Evolutionary conservation across 441 rosid species (phyloP), one percentile per base, ranked within the genome.

Genomic region (Croton laevigatus): DNA sequence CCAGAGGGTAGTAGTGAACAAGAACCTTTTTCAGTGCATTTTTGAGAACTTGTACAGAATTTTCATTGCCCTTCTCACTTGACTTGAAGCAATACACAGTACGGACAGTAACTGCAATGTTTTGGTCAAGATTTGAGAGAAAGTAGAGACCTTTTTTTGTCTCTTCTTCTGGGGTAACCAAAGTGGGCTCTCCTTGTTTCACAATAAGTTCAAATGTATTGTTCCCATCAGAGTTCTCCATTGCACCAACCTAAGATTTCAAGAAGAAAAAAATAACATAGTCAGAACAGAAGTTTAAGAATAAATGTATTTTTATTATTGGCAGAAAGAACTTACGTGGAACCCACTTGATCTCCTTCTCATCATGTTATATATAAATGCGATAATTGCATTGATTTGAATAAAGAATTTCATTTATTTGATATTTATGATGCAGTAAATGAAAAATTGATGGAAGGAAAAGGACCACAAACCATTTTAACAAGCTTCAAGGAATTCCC

Each of bases 111-210:
- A 88, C 90, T 0, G 94, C 92, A 13, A 88, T 84, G 86, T 91
- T 89, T 55, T 91, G 96, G 68, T 91, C 96, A 65, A 89, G 91
- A 81, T 91, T 91, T 1, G 97, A 91, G 58, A 91, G 88, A 82
- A 86, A 89, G 76, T 85, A 89, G 3, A 85, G 80, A 66, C 97
- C 97, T 76, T 85, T 88, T 68, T 66, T 79, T 48, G 95, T 89
- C n/a, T 89, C 91, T 46, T 78, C 85, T 20, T 84, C 93, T 5
- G 97, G 97, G 53, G 77, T 51, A n/a, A 88, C 92, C 66, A 91
- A 74, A 57, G 78, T 79, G 51, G 88, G 88, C 72, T 87, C 83
- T 59, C 79, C 84, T 63, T 84, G 87, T 62, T 78, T 75, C 86
- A 91, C 97, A 17, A 58, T 68, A 10, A 90, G 88, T 59, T 81